Evolutionary conservation across 192 early-diverging fungal species (phyloP), one percentile per base, ranked within the genome.

Genomic region (Phlyctochytrium planicorne): DNA sequence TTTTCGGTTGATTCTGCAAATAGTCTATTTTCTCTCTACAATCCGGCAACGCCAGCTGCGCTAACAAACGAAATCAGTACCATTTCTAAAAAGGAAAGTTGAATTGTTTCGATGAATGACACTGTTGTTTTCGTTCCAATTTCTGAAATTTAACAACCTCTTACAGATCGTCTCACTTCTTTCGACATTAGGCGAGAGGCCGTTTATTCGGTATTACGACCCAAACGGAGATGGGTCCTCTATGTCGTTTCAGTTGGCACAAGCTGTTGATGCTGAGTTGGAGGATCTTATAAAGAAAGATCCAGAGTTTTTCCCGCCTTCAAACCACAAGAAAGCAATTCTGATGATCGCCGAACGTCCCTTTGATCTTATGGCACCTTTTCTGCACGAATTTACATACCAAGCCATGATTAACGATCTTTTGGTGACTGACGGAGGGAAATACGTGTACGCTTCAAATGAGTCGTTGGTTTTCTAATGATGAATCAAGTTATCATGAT

Each of bases 341-440:
- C 72, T 98, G 33, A 84, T 99, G 34, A 87, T 99, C 69, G 72
- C 93, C 29, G 98, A 99, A 70, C 88, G 98, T 60, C 90, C 90
- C 1, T 85, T 97, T 50, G 98, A 99, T 76, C 84, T 91, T 52
- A 87, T 89, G 63, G 86, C 93, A 2, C 94, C 98, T 3, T 84
- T 98, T 2, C 76, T 98, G 34, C 96, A 99, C 78, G 98, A 99
- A 76, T 98, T 99, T 66, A 97, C 98, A 0, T 99, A 99, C 68
- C 96, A 99, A 75, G 95, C 98, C 1, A 98, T 98, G 95, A 87
- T 92, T 59, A 88, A 94, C 65, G 98, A 99, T 74, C 76, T 99
- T 67, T 71, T 99, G 16, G 74, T 74, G 23, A 23, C 75, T n/a
- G 74, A 79, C 53, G 72, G 67, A 37, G 78, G 74, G 30, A 68